phyloP scores from a whole-genome alignment of 1,139 yeast species.

The Candida glucosophila region DNA sequence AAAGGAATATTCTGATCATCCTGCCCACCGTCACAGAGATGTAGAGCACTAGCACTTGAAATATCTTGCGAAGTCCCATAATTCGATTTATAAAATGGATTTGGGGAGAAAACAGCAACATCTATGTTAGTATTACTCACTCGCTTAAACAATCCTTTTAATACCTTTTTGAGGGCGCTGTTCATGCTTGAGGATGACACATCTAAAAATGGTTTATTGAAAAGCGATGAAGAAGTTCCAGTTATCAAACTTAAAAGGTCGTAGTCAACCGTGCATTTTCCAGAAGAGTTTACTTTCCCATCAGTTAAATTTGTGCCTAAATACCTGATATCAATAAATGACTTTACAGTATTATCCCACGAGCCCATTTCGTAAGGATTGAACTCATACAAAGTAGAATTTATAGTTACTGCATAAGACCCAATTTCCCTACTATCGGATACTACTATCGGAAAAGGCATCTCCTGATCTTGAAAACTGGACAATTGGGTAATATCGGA shows the following conservation, averaged over 20 bases:
- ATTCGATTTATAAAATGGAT: conserved; percentile 25
- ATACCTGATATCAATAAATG: conserved; percentile 25
- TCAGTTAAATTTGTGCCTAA: conserved; percentile 24
- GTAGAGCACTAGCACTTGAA: conserved; percentile 34
- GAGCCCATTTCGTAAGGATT: conserved; percentile 37
- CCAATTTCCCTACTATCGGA: conserved; percentile 34
- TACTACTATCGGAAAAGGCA: conserved; percentile 36
- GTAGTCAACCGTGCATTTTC: conserved; percentile 25
- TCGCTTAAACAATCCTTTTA: conserved; percentile 16
- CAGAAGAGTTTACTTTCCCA: conserved; percentile 17
- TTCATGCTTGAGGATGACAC: conserved; percentile 14
- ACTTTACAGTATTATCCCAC: conserved; percentile 32
- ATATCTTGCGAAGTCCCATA: conserved; percentile 14
- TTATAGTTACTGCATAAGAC: conserved; percentile 21
- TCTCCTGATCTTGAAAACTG: conserved; percentile 21
- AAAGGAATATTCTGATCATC: conserved; percentile 75
- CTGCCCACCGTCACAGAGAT: conserved; percentile 85
- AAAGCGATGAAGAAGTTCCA: conserved; percentile 39
- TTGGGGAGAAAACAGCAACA: conserved; percentile 33
- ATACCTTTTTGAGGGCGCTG: conserved; percentile 16
- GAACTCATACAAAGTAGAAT: conserved; percentile 35
- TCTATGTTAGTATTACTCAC: conserved; percentile 23
- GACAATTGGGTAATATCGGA: conserved; percentile 21
- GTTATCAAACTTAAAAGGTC: conserved; percentile 39
- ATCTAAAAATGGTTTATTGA: conserved; percentile 25